A percentile compares a stretch with the other conserved stretches of the same genome.
These are phyloP conservation scores for Tetrapisispora iriomotensis DNA, from an alignment of 805 yeast species.

Conservation along the genomic window DNA sequence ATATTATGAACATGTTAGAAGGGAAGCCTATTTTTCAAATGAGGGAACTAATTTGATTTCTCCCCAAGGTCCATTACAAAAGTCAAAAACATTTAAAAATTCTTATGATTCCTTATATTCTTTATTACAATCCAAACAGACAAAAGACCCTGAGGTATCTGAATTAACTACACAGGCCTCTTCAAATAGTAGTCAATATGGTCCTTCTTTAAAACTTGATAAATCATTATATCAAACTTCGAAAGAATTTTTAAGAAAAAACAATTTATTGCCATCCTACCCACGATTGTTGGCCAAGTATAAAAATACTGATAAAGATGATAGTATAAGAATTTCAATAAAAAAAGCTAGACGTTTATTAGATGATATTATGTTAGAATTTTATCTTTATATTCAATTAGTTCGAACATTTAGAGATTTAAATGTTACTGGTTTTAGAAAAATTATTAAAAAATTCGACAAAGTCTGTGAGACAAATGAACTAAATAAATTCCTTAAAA, in stretches of 20 bases:
- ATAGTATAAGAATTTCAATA: neutral
- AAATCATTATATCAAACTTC: neutral
- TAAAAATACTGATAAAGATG: neutral
- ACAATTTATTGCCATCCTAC: conserved; percentile 24
- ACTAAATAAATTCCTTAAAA: conserved; percentile 18
- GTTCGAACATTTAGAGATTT: conserved; percentile 46
- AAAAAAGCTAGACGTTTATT: conserved; percentile 9
- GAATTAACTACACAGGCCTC: neutral
- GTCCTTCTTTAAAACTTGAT: neutral
- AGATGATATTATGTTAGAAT: conserved; percentile 26
- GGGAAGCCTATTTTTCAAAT: neutral
- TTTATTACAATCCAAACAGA: neutral
- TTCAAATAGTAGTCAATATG: neutral
- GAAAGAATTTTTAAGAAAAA: conserved; percentile 10
- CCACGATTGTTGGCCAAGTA: conserved; percentile 11
- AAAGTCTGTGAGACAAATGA: conserved; percentile 35
- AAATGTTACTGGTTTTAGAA: conserved; percentile 82
- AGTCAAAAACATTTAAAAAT: neutral
- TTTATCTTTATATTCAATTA: conserved; percentile 24
- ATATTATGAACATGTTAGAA: conserved; percentile 8
- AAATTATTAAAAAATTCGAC: conserved; percentile 84
- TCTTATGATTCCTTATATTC: conserved; percentile 4
- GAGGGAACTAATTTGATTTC: neutral
- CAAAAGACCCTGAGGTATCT: neutral
- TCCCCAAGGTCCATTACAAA: neutral